Conservation (phyloP, 2,329 filamentous ascomycete species). For the Cladosporium halotolerans region DNA sequence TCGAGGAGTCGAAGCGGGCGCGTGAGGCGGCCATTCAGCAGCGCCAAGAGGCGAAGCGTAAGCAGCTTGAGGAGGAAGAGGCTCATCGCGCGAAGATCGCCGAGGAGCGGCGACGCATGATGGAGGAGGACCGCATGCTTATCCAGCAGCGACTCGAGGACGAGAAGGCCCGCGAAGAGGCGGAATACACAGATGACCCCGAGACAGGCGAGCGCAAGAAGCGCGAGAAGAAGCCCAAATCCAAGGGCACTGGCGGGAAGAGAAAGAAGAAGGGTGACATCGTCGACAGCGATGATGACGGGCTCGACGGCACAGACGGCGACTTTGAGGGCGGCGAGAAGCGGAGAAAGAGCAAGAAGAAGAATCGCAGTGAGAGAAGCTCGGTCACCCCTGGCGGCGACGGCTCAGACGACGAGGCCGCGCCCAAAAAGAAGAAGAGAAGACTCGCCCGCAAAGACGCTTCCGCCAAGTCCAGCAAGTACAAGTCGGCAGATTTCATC, state of each 20-base stretch:
- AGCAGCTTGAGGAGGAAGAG: conserved; percentile 60
- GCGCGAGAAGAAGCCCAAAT: conserved; percentile 60
- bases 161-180: conserved; percentile 57
- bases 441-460: conserved; percentile 50
- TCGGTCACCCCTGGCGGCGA: conserved; percentile 30
- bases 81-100: conserved; percentile 74
- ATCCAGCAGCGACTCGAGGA: conserved; percentile 67
- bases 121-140: conserved; percentile 64
- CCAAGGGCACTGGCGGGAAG: conserved; percentile 20
- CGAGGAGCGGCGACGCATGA: conserved; percentile 78
- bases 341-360: conserved; percentile 42
- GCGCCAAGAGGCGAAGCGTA: conserved; percentile 69
- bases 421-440: conserved; percentile 55
- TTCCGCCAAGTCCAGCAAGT: conserved; percentile 50
- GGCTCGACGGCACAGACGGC: conserved; percentile 33
- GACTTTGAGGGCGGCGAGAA: conserved; percentile 21
- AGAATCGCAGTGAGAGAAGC: conserved; percentile 55
- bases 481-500: conserved; percentile 79
- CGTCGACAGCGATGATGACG: conserved; percentile 38
- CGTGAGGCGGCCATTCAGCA: conserved; percentile 73
- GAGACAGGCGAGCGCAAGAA: conserved; percentile 78
- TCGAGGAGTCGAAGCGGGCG: conserved; percentile 70
- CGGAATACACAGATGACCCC: conserved; percentile 72
- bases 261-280: conserved; percentile 43
- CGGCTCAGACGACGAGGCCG: conserved; percentile 52